These are phyloP conservation scores for Claviceps spartinae DNA, from an alignment of 2,329 filamentous ascomycete species.

Conservation along the genomic window DNA sequence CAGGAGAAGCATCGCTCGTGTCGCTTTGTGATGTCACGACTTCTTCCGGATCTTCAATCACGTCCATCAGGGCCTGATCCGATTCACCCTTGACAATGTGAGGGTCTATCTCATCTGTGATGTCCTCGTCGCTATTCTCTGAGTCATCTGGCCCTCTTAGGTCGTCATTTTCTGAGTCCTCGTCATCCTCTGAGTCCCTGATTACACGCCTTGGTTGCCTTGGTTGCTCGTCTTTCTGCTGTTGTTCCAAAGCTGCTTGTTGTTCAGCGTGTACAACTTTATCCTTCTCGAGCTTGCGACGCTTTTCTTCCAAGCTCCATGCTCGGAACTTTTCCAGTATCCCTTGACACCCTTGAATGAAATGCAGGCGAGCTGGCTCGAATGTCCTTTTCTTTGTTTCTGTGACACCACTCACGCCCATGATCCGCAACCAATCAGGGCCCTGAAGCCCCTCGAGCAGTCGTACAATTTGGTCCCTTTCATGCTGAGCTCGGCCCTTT, in stretches of 20 bases:
- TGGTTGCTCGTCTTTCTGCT: conserved; percentile 22
- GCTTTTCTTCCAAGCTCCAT: conserved; percentile 85
- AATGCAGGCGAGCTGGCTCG: conserved; percentile 72
- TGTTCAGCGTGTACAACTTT: conserved; percentile 21
- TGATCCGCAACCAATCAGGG: conserved; percentile 82
- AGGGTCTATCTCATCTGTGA: conserved; percentile 14
- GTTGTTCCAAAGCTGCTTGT: conserved; percentile 14
- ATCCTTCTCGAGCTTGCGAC: conserved; percentile 63
- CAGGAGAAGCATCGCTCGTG: conserved; percentile 33
- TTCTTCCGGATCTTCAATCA: conserved; percentile 16
- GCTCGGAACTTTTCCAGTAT: conserved; percentile 77
- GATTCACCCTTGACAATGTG: conserved; percentile 7
- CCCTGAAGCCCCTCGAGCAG: conserved; percentile 73
- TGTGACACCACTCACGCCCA: conserved; percentile 77
- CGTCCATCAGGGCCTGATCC: conserved; percentile 15
- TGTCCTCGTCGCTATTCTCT: conserved; percentile 19
- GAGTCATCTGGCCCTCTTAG: conserved; percentile 8
- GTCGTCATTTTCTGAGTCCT: conserved; percentile 18
- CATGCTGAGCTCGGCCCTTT: conserved; percentile 51
- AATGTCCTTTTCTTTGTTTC: conserved; percentile 78
- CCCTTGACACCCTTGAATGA: conserved; percentile 67
- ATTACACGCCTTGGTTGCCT: conserved; percentile 12
- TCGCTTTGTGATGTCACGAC: conserved; percentile 38
- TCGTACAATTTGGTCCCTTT: conserved; percentile 50
- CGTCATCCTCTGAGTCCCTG: conserved; percentile 18